phyloP scores from a whole-genome alignment of 768 basidiomycete species.

The Trametes cubensis region DNA sequence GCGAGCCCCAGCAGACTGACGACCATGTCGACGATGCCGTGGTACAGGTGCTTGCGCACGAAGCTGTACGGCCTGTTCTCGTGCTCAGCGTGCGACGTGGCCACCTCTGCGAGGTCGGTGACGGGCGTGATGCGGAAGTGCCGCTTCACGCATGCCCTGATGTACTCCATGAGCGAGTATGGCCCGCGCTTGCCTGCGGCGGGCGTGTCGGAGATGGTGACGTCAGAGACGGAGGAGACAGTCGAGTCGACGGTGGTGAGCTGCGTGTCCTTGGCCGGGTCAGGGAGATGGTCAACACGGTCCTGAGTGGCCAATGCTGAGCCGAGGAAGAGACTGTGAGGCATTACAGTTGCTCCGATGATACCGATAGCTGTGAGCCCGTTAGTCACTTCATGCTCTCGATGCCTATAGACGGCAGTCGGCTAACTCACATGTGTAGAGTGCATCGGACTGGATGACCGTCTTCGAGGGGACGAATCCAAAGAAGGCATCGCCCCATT shows the following conservation, averaged over 20 bases:
- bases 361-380: constrained; percentile 63
- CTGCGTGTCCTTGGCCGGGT: constrained; percentile 6
- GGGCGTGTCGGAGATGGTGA: constrained; percentile 29
- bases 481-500: constrained; percentile 73
- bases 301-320: constrained; percentile 86
- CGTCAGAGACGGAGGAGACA: constrained; percentile 8
- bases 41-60: constrained; percentile 43
- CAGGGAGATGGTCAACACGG: constrained; percentile 46
- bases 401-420: constrained; percentile 33
- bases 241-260: constrained; percentile 10
- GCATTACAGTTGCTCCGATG: constrained; percentile 88
- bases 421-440: constrained; percentile 62
- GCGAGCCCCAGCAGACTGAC: constrained; percentile 79
- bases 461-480: constrained; percentile 77
- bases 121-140: constrained; percentile 32
- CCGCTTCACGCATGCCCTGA: constrained; percentile 6
- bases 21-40: constrained; percentile 50
- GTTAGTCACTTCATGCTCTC: background rate
- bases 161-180: constrained; percentile 5
- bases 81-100: constrained; percentile 46
- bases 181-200: constrained; percentile 22
- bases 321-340: constrained; percentile 89
- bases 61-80: constrained; percentile 40
- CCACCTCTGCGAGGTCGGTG: constrained; percentile 36
- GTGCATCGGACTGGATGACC: constrained; percentile 54